A percentile compares a stretch with the other conserved stretches of the same genome.
Conservation (phyloP, 129 eudicot genomes). For the Calendula officinalis region DNA sequence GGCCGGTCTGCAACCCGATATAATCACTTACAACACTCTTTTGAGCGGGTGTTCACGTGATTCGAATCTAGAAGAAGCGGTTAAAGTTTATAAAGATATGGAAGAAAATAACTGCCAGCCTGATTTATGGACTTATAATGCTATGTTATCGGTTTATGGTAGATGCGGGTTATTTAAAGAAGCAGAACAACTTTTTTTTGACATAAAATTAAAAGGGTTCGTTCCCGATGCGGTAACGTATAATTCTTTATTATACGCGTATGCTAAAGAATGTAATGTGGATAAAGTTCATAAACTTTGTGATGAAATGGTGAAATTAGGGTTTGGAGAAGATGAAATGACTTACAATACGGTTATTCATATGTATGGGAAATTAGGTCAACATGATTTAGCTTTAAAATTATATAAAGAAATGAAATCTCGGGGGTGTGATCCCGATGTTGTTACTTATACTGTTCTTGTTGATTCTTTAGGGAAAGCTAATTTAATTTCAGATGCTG, state of each 20-base stretch:
- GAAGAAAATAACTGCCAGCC: slow-evolving; percentile 74
- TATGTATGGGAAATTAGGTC: slow-evolving; percentile 87
- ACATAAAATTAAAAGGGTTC: slow-evolving; percentile 71
- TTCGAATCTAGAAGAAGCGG: slow-evolving; percentile 83
- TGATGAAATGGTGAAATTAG: slow-evolving; percentile 73
- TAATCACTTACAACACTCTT: slow-evolving; percentile 87
- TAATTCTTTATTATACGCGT: slow-evolving; percentile 89
- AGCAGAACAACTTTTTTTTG: slow-evolving; percentile 67
- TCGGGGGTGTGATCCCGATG: slow-evolving; percentile 82
- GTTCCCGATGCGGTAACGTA: slow-evolving; percentile 92
- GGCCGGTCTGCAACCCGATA: slow-evolving; percentile 84
- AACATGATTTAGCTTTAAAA: slow-evolving; percentile 65
- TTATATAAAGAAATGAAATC: slow-evolving; percentile 71
- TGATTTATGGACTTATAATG: slow-evolving; percentile 96
- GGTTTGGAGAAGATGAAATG: slow-evolving; percentile 88
- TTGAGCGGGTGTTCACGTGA: slow-evolving; percentile 92
- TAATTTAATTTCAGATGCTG: slow-evolving; percentile 76
- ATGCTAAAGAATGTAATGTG: slow-evolving; percentile 72
- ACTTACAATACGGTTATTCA: slow-evolving; percentile 82
- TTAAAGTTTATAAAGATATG: slow-evolving; percentile 75
- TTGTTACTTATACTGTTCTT: slow-evolving; percentile 81
- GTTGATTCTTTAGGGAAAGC: slow-evolving; percentile 89
- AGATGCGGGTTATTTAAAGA: slow-evolving; percentile 71
- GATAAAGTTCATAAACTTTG: slow-evolving; percentile 67
- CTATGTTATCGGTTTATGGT: slow-evolving; percentile 88